phyloP scores from a whole-genome alignment of 2,329 filamentous ascomycete genomes.

The Claviceps africana region DNA sequence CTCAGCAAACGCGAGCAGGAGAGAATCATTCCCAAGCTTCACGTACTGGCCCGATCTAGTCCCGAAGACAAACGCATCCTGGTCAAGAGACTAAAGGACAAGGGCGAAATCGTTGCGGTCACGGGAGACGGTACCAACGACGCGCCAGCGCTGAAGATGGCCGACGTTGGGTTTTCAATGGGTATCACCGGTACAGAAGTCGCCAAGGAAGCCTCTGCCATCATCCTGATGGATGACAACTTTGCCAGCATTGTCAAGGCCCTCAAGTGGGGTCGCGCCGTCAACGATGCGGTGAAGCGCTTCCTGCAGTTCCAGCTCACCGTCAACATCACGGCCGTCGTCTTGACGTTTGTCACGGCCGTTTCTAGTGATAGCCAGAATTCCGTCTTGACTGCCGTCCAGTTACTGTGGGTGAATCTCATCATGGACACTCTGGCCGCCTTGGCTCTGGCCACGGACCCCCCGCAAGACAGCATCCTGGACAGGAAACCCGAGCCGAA shows the following conservation, averaged over 20 bases:
- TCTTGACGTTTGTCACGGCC: conserved; percentile 76
- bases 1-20: conserved; percentile 51
- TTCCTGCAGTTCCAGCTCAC: conserved; percentile 68
- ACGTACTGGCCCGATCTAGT: conserved; percentile 60
- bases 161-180: conserved; percentile 78
- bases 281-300: conserved; percentile 65
- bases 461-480: conserved; percentile 68
- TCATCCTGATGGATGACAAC: conserved; percentile 80
- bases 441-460: conserved; percentile 76
- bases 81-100: conserved; percentile 55
- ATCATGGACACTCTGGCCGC: conserved; percentile 97
- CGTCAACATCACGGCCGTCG: conserved; percentile 83
- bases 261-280: conserved; percentile 64
- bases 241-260: conserved; percentile 79
- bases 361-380: conserved; percentile 54
- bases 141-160: conserved; percentile 65
- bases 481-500: conserved; percentile 56
- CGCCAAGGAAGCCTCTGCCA: conserved; percentile 72
- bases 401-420: conserved; percentile 89
- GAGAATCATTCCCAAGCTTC: conserved; percentile 52
- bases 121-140: conserved; percentile 79
- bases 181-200: conserved; percentile 73
- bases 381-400: conserved; percentile 75
- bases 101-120: conserved; percentile 66
- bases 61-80: conserved; percentile 65